phyloP scores from a whole-genome alignment of 2,329 filamentous ascomycete species.

The Bipolaris gigantea region DNA sequence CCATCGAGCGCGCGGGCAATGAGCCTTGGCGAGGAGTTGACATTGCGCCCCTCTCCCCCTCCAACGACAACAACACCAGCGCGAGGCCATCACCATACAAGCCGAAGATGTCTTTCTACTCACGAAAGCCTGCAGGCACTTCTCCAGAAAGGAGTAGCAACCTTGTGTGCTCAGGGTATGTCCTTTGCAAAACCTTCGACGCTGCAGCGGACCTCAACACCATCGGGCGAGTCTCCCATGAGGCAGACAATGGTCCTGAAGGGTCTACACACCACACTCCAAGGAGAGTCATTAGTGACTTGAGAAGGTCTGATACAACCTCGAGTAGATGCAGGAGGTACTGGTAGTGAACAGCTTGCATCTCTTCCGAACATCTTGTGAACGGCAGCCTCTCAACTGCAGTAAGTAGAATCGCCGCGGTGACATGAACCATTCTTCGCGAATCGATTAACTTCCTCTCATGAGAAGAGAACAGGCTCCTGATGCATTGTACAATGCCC shows the following conservation, averaged over 20 bases:
- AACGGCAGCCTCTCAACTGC: background rate
- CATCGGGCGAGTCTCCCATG: background rate
- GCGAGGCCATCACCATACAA: background rate
- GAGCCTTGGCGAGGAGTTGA: slow-evolving; percentile 4
- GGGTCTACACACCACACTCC: background rate
- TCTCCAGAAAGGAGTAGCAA: background rate
- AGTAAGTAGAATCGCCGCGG: background rate
- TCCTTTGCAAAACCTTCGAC: background rate
- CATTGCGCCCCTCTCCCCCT: background rate
- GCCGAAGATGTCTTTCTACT: background rate
- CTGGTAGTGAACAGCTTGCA: background rate
- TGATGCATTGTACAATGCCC: background rate
- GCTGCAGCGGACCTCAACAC: background rate
- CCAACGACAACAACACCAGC: slow-evolving; percentile 6
- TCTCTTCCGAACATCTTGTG: background rate
- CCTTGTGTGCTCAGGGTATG: background rate
- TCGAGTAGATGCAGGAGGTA: background rate
- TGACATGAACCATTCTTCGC: background rate
- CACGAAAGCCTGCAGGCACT: background rate
- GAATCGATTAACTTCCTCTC: background rate
- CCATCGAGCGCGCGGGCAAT: slow-evolving; percentile 1
- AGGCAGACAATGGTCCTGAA: background rate
- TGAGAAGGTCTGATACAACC: background rate
- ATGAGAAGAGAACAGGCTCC: background rate
- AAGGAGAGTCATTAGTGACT: background rate